phyloP scores from a whole-genome alignment of 176 grass and related monocot species.

The Juncus effusus region DNA sequence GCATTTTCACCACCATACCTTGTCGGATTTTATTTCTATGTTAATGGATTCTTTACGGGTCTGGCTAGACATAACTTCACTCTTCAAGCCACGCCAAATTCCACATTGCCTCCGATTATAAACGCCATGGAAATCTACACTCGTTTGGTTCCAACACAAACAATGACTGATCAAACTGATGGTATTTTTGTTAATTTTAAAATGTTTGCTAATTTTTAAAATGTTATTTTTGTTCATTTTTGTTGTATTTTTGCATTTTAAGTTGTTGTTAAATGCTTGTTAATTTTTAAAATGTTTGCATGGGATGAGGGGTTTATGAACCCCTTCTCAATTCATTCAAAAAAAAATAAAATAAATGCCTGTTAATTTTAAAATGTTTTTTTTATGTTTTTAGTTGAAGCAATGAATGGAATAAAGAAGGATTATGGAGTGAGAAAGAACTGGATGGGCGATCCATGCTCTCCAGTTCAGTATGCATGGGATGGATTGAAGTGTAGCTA shows the following conservation, averaged over 20 bases:
- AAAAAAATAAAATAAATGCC: background rate
- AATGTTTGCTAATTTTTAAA: slow-evolving; percentile 6
- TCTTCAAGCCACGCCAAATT: background rate
- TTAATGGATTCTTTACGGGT: background rate
- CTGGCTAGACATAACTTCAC: background rate
- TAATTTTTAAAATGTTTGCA: too few species aligned
- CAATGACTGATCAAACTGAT: slow-evolving; percentile 10
- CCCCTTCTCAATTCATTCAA: too few species aligned
- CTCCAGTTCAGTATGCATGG: slow-evolving; percentile 21
- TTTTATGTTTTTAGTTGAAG: slow-evolving; percentile 25
- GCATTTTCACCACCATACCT: slow-evolving; percentile 15
- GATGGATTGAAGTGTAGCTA: slow-evolving; percentile 39
- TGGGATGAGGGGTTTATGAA: background rate
- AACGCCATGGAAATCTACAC: slow-evolving; percentile 28
- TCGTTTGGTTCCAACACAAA: background rate
- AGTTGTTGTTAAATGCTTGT: too few species aligned
- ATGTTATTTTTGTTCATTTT: background rate
- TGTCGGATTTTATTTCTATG: background rate
- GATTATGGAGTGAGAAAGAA: slow-evolving; percentile 42
- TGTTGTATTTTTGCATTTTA: background rate
- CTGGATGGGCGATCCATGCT: slow-evolving; percentile 64
- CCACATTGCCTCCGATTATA: slow-evolving; percentile 21
- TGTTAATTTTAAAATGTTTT: background rate
- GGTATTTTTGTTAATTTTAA: slow-evolving; percentile 17
- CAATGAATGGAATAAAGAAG: slow-evolving; percentile 39